Base-by-base conservation (phyloP, 2,329 filamentous ascomycete species). In the Colletotrichum sublineola region DNA sequence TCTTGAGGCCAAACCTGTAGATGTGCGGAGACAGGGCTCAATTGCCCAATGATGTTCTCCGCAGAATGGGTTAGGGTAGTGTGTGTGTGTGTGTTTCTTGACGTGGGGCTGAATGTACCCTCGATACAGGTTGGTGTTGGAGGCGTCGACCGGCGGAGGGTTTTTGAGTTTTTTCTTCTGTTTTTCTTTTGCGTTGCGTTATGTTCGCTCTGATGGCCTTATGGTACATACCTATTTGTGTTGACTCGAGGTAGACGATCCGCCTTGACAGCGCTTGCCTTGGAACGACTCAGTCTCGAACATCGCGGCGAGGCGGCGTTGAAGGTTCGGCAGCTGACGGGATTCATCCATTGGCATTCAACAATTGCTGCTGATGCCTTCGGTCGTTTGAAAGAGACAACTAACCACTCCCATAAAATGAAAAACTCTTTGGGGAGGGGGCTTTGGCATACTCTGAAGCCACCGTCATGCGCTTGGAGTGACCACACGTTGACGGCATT, bases 31-130 rank as follows among this genome's bases (percentile, higher is more conserved):
- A 56, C 18, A 18, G 11, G 2, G 8, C 20, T 15, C 53, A 38
- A 38, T 38, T 52, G 24, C 31, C 63, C 56, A 67, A 71, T 68
- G 20, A 57, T 38, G n/a, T 11, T 15, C 40, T 8, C 53, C 24
- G 7, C 15, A 14, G 33, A 9, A 29, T 71, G 64, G 68, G 64
- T 68, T 31, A 63, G 68, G 68, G 68, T 57, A 62, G 40, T 8
- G 12, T n/a, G 12, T n/a, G 55, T 31, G n/a, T 14, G 11, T 46
- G 63, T 50, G 18, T 44, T 1, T 44, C 24, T 52, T 33, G 55
- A 55, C 53, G 55, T 60, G 53, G 63, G 63, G 55, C 42, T 24
- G 18, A 63, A 20, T 40, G 53, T 52, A 20, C 33, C 44, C 44
- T 62, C 36, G 58, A 18, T 33, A 38, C 24, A n/a, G 18, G 14